A percentile compares a stretch with the other conserved stretches of the same genome.
phyloP scores from a whole-genome alignment of 1,284 basidiomycete genomes.

The Moniliella sp. region DNA sequence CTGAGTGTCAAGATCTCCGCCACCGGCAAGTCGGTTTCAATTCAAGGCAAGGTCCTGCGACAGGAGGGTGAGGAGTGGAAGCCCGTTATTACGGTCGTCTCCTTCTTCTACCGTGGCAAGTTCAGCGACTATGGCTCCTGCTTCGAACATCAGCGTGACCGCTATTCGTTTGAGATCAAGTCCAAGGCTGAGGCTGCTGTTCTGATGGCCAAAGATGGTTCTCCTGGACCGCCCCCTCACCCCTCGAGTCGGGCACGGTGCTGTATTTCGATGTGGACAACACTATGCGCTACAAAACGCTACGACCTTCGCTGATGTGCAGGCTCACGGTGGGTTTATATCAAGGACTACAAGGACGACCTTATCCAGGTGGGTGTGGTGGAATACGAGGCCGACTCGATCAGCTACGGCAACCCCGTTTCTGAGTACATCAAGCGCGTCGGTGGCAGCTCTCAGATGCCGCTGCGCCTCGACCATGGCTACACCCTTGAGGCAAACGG shows the following conservation, averaged over 20 bases:
- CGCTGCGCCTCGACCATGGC: slow-evolving; percentile 58
- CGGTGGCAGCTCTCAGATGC: slow-evolving; percentile 54
- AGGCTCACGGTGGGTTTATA: slow-evolving; percentile 46
- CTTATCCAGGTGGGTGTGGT: slow-evolving; percentile 18
- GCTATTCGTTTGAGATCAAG: slow-evolving; percentile 58
- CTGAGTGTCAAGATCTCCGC: slow-evolving; percentile 73
- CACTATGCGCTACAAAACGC: slow-evolving; percentile 76
- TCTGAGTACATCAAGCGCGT: slow-evolving; percentile 76
- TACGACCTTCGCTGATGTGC: slow-evolving; percentile 57
- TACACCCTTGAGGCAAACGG: slow-evolving; percentile 41
- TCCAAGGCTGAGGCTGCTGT: slow-evolving; percentile 68
- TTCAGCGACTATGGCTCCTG: slow-evolving; percentile 86
- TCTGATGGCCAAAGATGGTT: slow-evolving; percentile 94
- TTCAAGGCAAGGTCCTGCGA: slow-evolving; percentile 15
- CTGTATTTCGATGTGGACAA: slow-evolving; percentile 74
- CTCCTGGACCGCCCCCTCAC: slow-evolving; percentile 62
- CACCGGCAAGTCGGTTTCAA: slow-evolving; percentile 49
- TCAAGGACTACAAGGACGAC: slow-evolving; percentile 22
- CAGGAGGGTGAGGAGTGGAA: slow-evolving; percentile 44
- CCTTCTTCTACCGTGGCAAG: slow-evolving; percentile 88
- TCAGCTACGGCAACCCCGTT: slow-evolving; percentile 55
- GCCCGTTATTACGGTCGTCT: slow-evolving; percentile 86
- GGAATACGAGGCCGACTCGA: slow-evolving; percentile 15
- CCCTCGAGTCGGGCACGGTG: slow-evolving; percentile 50
- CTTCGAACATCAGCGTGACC: slow-evolving; percentile 62